A percentile compares a stretch with the other conserved stretches of the same genome.
Evolutionary conservation across 2,329 filamentous ascomycete species (phyloP).

Genomic region (Didymellaceae sp.): DNA sequence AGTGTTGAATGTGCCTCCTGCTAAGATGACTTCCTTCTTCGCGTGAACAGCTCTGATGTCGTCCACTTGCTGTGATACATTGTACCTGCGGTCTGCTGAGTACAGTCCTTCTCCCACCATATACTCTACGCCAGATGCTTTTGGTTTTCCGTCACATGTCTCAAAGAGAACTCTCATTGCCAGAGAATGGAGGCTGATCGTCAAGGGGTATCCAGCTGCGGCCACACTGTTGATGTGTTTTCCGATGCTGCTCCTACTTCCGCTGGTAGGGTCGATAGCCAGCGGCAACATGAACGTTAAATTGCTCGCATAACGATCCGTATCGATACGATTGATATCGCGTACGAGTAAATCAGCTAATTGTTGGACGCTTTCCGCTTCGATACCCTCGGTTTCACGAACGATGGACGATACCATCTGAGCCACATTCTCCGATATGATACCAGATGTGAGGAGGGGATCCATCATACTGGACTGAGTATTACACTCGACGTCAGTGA

Average conservation of each 20-base stretch:
- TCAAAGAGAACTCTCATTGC: constrained; percentile 70
- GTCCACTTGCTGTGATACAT: constrained; percentile 39
- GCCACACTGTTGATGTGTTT: constrained; percentile 41
- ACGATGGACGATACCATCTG: neutral
- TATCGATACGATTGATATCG: constrained; percentile 19
- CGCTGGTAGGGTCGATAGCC: constrained; percentile 40
- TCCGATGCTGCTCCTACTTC: neutral
- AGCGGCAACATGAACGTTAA: constrained; percentile 61
- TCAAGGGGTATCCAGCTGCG: constrained; percentile 57
- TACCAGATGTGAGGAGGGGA: neutral
- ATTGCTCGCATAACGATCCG: constrained; percentile 1
- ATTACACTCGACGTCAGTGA: neutral
- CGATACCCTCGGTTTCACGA: constrained; percentile 5
- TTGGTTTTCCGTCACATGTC: constrained; percentile 60
- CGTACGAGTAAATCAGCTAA: constrained; percentile 9
- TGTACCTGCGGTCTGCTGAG: constrained; percentile 45
- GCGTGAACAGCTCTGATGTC: constrained; percentile 19
- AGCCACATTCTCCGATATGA: neutral
- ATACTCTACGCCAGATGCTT: constrained; percentile 49
- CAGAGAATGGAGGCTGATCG: constrained; percentile 63
- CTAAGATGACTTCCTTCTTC: constrained; percentile 33
- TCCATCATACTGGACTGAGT: neutral
- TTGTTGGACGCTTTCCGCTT: neutral
- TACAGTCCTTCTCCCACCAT: constrained; percentile 48
- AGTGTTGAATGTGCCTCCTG: constrained; percentile 63